Percentiles rank a stretch among this genome's conserved stretches.
These are phyloP conservation scores for Alternaria incomplexa DNA, from an alignment of 2,329 filamentous ascomycete species.

Conservation along the genomic window DNA sequence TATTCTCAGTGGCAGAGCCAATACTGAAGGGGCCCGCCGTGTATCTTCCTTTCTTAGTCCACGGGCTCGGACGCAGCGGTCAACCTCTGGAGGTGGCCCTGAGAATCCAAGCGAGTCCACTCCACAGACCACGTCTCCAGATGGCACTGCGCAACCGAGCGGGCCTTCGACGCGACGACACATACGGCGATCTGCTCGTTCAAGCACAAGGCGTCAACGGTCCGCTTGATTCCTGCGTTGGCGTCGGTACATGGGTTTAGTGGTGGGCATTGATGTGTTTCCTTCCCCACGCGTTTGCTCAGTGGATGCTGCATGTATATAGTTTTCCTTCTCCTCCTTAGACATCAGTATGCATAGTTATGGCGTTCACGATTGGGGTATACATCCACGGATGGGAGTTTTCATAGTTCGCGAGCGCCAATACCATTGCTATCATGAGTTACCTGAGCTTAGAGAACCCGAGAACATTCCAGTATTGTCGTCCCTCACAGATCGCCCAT, in stretches of 20 bases:
- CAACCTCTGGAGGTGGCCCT: constrained; percentile 1
- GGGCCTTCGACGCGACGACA: neutral
- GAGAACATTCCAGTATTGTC: neutral
- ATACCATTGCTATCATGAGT: neutral
- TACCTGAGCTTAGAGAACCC: neutral
- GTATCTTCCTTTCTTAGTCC: constrained; percentile 2
- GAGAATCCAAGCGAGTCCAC: constrained; percentile 7
- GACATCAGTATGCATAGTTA: neutral
- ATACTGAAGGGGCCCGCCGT: neutral
- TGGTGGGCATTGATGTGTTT: neutral
- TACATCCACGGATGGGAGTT: neutral
- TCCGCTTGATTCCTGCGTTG: constrained; percentile 3
- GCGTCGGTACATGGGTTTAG: constrained; percentile 2
- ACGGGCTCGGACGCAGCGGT: neutral
- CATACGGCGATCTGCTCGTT: constrained; percentile 5
- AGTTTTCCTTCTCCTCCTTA: neutral
- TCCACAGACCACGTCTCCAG: constrained; percentile 2
- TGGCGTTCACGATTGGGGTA: neutral
- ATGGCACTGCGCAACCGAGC: neutral
- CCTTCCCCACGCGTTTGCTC: constrained; percentile 1
- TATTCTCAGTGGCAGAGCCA: neutral
- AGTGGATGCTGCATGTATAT: neutral
- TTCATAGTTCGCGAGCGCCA: neutral
- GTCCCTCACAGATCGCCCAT: neutral
- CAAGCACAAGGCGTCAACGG: constrained; percentile 2